Evolutionary conservation across 345 rosid genomes (phyloP).

Genomic region (Arabis alpina): DNA sequence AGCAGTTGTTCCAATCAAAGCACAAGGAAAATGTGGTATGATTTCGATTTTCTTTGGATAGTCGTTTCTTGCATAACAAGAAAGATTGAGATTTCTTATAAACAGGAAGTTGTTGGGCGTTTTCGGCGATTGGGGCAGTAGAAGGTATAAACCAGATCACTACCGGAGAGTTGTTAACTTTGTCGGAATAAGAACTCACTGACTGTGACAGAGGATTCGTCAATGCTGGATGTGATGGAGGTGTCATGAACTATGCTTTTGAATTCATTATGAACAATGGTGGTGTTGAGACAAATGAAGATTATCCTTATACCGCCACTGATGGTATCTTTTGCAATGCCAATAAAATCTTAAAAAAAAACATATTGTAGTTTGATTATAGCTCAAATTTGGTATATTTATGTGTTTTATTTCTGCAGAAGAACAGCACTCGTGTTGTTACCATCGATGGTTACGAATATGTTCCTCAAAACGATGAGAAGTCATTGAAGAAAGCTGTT

Average conservation of each 20-base stretch:
- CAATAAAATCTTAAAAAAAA: slow-evolving; percentile 43
- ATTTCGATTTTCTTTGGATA: not conserved
- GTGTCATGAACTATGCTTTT: slow-evolving; percentile 67
- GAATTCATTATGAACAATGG: slow-evolving; percentile 59
- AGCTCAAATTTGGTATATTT: not conserved
- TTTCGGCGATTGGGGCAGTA: slow-evolving; percentile 64
- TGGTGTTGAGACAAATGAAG: slow-evolving; percentile 57
- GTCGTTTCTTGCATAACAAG: too few relatives aligned
- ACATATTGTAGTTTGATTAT: too few relatives aligned
- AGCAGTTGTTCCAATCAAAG: slow-evolving; percentile 48
- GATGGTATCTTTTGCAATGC: slow-evolving; percentile 51
- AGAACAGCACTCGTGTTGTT: slow-evolving; percentile 59
- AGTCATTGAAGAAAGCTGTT: slow-evolving; percentile 62
- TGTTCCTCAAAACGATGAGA: slow-evolving; percentile 66
- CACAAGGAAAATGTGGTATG: slow-evolving; percentile 59
- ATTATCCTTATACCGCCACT: slow-evolving; percentile 56
- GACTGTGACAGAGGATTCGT: slow-evolving; percentile 57
- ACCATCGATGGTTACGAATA: slow-evolving; percentile 61
- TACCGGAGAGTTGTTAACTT: slow-evolving; percentile 54
- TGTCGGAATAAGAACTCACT: slow-evolving; percentile 72
- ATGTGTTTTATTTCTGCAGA: not conserved
- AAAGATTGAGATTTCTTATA: not conserved
- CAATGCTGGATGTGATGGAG: slow-evolving; percentile 70
- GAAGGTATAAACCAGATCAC: slow-evolving; percentile 70
- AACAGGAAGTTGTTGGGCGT: slow-evolving; percentile 75